Percentiles rank a stretch among this genome's conserved stretches.
phyloP scores from a whole-genome alignment of 116 monocot species.

The Cymodocea nodosa region DNA sequence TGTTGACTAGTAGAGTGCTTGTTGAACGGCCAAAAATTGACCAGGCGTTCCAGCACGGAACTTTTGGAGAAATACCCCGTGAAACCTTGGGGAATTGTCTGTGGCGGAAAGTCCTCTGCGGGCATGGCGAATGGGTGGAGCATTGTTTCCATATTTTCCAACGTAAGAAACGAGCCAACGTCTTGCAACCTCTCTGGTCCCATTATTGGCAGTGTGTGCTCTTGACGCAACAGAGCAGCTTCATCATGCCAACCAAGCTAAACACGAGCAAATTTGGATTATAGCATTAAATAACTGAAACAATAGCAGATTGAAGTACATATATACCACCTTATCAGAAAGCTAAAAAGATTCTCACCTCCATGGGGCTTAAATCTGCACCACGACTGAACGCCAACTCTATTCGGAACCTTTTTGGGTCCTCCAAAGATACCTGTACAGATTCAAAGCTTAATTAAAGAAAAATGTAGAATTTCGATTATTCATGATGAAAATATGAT shows the following conservation, averaged over 20 bases:
- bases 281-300: background rate
- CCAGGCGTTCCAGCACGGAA: conserved; percentile 60
- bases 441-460: background rate
- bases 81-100: conserved; percentile 51
- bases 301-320: background rate
- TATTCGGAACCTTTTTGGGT: conserved; percentile 82
- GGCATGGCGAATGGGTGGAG: conserved; percentile 93
- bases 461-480: background rate
- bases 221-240: conserved; percentile 56
- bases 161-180: conserved; percentile 56
- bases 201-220: conserved; percentile 92
- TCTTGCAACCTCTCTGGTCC: conserved; percentile 98
- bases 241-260: conserved; percentile 26
- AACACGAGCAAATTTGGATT: background rate
- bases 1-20: conserved; percentile 23
- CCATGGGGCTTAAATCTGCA: conserved; percentile 84
- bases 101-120: conserved; percentile 87
- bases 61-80: conserved; percentile 63
- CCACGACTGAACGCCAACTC: conserved; percentile 97
- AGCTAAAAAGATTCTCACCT: conserved; percentile 25
- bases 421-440: conserved; percentile 69
- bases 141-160: conserved; percentile 88
- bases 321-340: background rate
- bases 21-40: conserved; percentile 81
- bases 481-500: no score